Base-by-base conservation (phyloP, 768 basidiomycete genomes). In the Paxillus ammoniavirescens region DNA sequence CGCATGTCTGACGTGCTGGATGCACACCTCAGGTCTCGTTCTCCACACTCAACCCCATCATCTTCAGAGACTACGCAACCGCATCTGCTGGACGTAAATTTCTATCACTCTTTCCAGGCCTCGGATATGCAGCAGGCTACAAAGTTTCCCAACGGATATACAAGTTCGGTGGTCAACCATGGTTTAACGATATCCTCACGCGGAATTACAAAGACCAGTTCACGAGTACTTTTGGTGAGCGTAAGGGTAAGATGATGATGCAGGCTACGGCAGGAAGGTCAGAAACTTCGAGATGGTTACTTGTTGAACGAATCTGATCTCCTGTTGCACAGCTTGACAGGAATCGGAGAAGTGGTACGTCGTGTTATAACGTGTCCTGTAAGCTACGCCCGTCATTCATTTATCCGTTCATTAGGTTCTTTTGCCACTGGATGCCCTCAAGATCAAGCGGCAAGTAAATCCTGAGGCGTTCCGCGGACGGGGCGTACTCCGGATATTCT, bases 151-250 rank as follows among this genome's bases (percentile, higher is more conserved):
- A 98, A 73, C 84, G 94, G 48, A 81, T 93, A 63, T 96, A 95
- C 85, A 99, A 97, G 75, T 99, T 98, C 64, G 96, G 96, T 57
- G 96, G 96, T 5, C 96, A 99, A 74, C 96, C 96, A 13, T 98
- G 86, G 81, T 97, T 98, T 73, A 89, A 93, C 74, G 97, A 98
- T 74, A 63, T 95, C 67, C 86, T 99, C 71, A 79, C 80, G 59
- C 82, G 80, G 64, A 78, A 94, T 73, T 92, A 88, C 77, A 90
- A 89, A 71, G 75, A 80, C n/a, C 65, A 76, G 49, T 97, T 96
- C 75, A 89, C 83, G 50, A 86, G 82, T 64, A 73, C 81, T 1
- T 96, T 98, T 69, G 96, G 96, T 8, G 93, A 96, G 73, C 86
- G 94, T 58, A 91, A 90, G 70, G 96, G 97, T 45, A 98, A 91